A percentile compares a stretch with the other conserved stretches of the same genome.
phyloP scores from a whole-genome alignment of 768 basidiomycete species.

The Pholiota conissans region DNA sequence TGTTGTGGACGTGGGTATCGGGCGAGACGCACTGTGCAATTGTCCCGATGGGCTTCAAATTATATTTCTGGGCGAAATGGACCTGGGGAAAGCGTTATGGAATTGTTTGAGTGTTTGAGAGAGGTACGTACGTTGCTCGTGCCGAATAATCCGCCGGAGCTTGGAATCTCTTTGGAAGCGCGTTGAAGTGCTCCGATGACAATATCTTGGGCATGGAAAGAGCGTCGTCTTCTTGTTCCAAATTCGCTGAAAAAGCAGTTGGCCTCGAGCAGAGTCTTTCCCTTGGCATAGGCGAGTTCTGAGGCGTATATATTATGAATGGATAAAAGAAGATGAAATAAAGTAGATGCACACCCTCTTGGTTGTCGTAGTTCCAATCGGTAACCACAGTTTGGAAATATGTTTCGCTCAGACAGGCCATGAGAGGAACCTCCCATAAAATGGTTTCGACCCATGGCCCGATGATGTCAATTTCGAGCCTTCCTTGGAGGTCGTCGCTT shows the following conservation, averaged over 20 bases:
- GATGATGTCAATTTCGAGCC: conserved; percentile 66
- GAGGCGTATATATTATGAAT: neutral
- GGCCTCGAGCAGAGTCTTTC: conserved; percentile 53
- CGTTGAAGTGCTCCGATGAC: conserved; percentile 68
- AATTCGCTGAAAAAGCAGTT: conserved; percentile 83
- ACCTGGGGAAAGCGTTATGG: conserved; percentile 44
- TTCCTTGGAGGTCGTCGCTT: conserved; percentile 51
- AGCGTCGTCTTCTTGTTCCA: conserved; percentile 81
- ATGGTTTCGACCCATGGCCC: conserved; percentile 86
- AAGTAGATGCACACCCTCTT: conserved; percentile 52
- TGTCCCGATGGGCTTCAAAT: conserved; percentile 69
- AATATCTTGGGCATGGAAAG: conserved; percentile 71
- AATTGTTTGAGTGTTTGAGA: neutral
- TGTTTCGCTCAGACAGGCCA: conserved; percentile 88
- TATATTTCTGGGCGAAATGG: conserved; percentile 80
- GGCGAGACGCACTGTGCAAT: conserved; percentile 80
- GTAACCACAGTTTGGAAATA: conserved; percentile 76
- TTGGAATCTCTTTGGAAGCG: conserved; percentile 53
- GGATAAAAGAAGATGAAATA: neutral
- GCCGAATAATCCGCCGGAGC: conserved; percentile 63
- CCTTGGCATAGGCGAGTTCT: conserved; percentile 81
- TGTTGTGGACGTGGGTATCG: neutral
- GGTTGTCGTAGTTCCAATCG: conserved; percentile 86
- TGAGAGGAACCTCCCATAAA: conserved; percentile 94
- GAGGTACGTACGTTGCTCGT: conserved; percentile 81